A percentile compares a stretch with the other conserved stretches of the same genome.
Conservation (phyloP, 2,329 filamentous ascomycete species). For the Cordyceps cicadae region DNA sequence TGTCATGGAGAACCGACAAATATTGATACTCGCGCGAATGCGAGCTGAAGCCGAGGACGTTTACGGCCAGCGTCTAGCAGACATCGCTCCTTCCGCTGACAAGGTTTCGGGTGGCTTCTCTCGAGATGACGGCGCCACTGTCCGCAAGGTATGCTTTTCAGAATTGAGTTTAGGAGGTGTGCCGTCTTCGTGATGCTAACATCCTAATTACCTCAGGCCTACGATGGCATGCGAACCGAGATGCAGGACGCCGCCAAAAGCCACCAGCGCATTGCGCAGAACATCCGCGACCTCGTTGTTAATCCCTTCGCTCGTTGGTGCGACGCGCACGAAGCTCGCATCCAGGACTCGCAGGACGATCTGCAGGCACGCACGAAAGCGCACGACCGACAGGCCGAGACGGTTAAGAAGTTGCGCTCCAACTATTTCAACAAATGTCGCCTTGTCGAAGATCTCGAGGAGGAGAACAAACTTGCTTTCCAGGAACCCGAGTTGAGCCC, state of each 20-base stretch:
- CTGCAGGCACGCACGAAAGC: constrained; percentile 84
- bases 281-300: constrained; percentile 91
- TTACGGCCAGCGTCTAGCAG: constrained; percentile 71
- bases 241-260: constrained; percentile 86
- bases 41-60: constrained; percentile 91
- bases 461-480: constrained; percentile 97
- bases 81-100: constrained; percentile 76
- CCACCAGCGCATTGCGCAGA: constrained; percentile 92
- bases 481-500: constrained; percentile 73
- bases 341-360: constrained; percentile 92
- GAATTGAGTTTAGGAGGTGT: not conserved
- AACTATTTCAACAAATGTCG: constrained; percentile 99
- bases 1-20: constrained; percentile 87
- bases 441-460: constrained; percentile 89
- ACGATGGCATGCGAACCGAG: constrained; percentile 83
- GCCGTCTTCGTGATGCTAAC: constrained; percentile 12
- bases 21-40: constrained; percentile 84
- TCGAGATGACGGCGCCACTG: constrained; percentile 89
- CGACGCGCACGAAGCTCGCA: constrained; percentile 82
- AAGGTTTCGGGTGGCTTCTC: constrained; percentile 75
- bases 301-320: constrained; percentile 94
- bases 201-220: constrained; percentile 52
- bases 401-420: constrained; percentile 85
- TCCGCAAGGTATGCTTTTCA: constrained; percentile 64
- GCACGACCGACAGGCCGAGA: constrained; percentile 84